Base-by-base conservation (phyloP, 2,329 filamentous ascomycete species). In the Claviceps humidiphila region DNA sequence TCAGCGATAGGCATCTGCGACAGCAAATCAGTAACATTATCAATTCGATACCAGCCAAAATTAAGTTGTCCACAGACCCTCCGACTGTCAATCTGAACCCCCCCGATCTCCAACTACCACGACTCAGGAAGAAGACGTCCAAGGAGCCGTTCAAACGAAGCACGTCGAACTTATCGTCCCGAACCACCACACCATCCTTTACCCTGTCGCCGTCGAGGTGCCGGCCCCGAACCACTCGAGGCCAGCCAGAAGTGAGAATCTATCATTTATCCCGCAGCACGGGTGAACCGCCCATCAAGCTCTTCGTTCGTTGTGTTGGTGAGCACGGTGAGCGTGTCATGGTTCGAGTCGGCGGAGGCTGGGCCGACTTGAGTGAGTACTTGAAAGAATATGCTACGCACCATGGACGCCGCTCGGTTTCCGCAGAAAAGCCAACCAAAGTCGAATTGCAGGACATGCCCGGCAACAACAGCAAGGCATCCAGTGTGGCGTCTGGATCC, bases 261-360 rank as follows among this genome's bases (percentile, higher is more conserved):
- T 98, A 97, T 61, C 90, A 97, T 68, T 78, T 98, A 40, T 89
- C 88, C 14, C 82, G 89, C 47, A 83, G 85, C 17, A 89, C 85
- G 39, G 87, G 87, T 53, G 84, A 93, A 57, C 81, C 88, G 13
- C 93, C 93, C 0, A 90, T 96, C 63, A 97, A 96, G 68, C 79
- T 98, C 5, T 95, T 94, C 62, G 90, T 98, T 50, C 85, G 93
- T 16, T 83, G 89, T 1, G 90, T 98, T 2, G 93, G 93, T 49
- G 89, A 95, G 65, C 77, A 82, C 53, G 88, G 87, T 16, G 89
- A 97, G 67, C 82, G 93, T 50, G 89, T 97, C 55, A 97, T 98
- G 93, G 93, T 98, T 7, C 86, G 93, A 39, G 91, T 98, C 13
- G 93, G 93, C 13, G 93, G 93, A 54, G 93, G 93, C n/a, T 98